These are phyloP conservation scores for Phialocephala sp. DNA, from an alignment of 2,329 filamentous ascomycete species.

Conservation along the genomic window DNA sequence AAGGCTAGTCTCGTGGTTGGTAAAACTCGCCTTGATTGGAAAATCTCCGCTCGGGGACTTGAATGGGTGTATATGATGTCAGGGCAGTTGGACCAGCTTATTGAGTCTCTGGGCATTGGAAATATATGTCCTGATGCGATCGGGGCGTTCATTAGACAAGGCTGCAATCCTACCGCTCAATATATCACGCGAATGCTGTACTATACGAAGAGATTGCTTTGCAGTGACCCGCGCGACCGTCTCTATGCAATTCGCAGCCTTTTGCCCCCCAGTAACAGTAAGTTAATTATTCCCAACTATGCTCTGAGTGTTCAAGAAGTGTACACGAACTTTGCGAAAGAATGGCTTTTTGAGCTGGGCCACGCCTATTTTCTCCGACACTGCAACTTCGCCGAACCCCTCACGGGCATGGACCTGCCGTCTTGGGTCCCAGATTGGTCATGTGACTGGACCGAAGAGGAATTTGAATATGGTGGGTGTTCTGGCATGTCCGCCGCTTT, in stretches of 20 bases:
- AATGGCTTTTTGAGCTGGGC: not conserved
- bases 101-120: not conserved
- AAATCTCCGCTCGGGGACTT: slow-evolving; percentile 1
- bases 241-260: slow-evolving; percentile 17
- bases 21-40: slow-evolving; percentile 14
- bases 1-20: slow-evolving; percentile 15
- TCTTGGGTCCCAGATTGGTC: slow-evolving; percentile 20
- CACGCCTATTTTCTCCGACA: not conserved
- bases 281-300: slow-evolving; percentile 14
- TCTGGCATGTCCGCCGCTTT: not conserved
- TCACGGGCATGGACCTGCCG: slow-evolving; percentile 1
- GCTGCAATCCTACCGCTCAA: not conserved
- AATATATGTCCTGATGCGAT: not conserved
- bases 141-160: not conserved
- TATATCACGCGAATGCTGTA: not conserved
- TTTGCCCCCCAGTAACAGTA: not conserved
- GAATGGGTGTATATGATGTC: slow-evolving; percentile 12
- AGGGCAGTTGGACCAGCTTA: not conserved
- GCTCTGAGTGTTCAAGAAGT: not conserved
- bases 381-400: slow-evolving; percentile 5
- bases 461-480: not conserved
- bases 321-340: slow-evolving; percentile 9
- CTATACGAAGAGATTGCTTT: not conserved
- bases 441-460: too few relatives aligned
- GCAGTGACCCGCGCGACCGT: slow-evolving; percentile 16